phyloP scores from a whole-genome alignment of 139 green algal genomes.

The Asterochloris sp. region DNA sequence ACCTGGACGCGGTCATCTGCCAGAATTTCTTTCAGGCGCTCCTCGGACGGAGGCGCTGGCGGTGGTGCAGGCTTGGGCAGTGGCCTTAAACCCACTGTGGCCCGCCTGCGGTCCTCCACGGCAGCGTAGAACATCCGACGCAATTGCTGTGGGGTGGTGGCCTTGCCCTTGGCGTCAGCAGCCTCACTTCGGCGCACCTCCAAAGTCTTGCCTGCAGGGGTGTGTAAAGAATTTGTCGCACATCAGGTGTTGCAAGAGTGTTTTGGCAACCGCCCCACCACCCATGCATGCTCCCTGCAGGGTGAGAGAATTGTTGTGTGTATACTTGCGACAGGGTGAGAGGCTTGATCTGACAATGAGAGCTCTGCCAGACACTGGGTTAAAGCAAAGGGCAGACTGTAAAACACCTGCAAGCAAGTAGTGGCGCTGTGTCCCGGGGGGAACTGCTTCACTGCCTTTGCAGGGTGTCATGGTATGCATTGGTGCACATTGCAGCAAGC shows the following conservation, averaged over 20 bases:
- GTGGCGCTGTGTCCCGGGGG: neutral
- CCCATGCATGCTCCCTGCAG: too few relatives aligned
- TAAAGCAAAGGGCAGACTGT: neutral
- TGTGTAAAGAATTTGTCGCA: neutral
- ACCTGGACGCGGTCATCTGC: slow-evolving; percentile 37
- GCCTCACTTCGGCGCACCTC: slow-evolving; percentile 69
- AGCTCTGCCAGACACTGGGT: neutral
- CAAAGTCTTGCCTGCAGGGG: slow-evolving; percentile 62
- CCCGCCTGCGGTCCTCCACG: slow-evolving; percentile 56
- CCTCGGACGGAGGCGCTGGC: slow-evolving; percentile 58
- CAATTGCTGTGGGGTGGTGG: slow-evolving; percentile 34
- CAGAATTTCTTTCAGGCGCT: slow-evolving; percentile 71
- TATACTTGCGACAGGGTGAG: neutral
- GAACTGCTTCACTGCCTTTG: neutral
- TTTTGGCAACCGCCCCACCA: too few relatives aligned
- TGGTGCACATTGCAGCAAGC: neutral
- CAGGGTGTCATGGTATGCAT: neutral
- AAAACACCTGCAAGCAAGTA: neutral
- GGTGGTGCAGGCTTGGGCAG: slow-evolving; percentile 66
- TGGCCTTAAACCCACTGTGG: slow-evolving; percentile 52
- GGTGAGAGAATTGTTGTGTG: neutral
- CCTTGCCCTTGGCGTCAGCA: slow-evolving; percentile 43
- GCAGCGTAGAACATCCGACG: slow-evolving; percentile 51
- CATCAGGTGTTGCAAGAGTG: neutral
- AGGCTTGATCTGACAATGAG: neutral